phyloP scores from a whole-genome alignment of 305 asterid genomes.

The Ilex paraguariensis region DNA sequence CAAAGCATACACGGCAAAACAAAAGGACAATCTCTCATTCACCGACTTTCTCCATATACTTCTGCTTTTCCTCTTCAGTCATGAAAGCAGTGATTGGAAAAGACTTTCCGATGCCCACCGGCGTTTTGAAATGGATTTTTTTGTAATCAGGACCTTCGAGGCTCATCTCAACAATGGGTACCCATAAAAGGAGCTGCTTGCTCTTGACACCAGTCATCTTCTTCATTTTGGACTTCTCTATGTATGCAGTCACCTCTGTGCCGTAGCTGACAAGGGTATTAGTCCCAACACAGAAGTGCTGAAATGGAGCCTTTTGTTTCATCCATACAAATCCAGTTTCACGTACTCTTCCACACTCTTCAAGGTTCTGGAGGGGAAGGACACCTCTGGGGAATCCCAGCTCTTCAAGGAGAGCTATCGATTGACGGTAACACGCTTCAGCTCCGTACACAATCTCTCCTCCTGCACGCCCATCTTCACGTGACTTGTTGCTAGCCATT shows the following conservation, averaged over 20 bases:
- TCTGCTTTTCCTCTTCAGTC: slow-evolving; percentile 59
- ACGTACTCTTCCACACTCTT: slow-evolving; percentile 79
- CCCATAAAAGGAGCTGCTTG: slow-evolving; percentile 80
- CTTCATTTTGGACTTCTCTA: slow-evolving; percentile 87
- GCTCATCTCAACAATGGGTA: slow-evolving; percentile 91
- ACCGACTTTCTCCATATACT: slow-evolving; percentile 24
- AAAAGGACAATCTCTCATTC: slow-evolving; percentile 7
- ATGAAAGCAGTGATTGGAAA: slow-evolving; percentile 72
- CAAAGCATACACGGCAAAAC: no score
- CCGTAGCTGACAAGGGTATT: slow-evolving; percentile 69
- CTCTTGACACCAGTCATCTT: slow-evolving; percentile 90
- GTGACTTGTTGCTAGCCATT: slow-evolving; percentile 38
- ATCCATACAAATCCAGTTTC: slow-evolving; percentile 90
- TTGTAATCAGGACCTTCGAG: slow-evolving; percentile 33
- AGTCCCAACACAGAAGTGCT: slow-evolving; percentile 58
- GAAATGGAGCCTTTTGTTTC: slow-evolving; percentile 74
- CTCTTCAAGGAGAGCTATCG: slow-evolving; percentile 49
- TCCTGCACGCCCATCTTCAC: slow-evolving; percentile 38
- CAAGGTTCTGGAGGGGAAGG: slow-evolving; percentile 78
- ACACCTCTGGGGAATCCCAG: slow-evolving; percentile 84
- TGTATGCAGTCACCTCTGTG: slow-evolving; percentile 66
- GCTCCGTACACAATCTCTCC: slow-evolving; percentile 63
- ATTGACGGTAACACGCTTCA: slow-evolving; percentile 54
- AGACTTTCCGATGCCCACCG: slow-evolving; percentile 74
- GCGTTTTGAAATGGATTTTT: slow-evolving; percentile 77